Conservation (phyloP, 305 asterid genomes). For the Plantago lanceolata region DNA sequence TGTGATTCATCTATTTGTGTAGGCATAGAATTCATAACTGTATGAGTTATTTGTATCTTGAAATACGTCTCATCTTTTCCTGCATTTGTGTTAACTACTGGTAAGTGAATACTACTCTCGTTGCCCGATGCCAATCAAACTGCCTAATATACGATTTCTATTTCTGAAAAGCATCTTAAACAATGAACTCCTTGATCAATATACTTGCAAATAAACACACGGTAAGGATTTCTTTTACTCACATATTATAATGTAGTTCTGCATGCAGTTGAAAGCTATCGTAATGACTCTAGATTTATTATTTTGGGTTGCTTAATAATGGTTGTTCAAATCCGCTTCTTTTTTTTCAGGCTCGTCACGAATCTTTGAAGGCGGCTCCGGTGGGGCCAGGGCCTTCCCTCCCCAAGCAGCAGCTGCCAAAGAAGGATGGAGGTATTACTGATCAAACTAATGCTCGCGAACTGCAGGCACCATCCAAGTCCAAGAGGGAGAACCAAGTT, state of each 20-base stretch:
- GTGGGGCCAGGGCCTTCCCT: constrained; percentile 44
- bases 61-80: too few species aligned
- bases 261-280: constrained; percentile 3
- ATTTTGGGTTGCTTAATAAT: constrained; percentile 4
- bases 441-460: constrained; percentile 50
- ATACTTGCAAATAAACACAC: not conserved
- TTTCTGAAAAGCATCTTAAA: not conserved
- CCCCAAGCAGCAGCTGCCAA: constrained; percentile 55
- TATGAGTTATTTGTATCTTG: too few species aligned
- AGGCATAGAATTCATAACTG: not conserved
- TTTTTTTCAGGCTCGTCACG: constrained; percentile 44
- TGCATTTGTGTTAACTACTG: not conserved
- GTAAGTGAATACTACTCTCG: not conserved
- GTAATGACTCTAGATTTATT: constrained; percentile 12
- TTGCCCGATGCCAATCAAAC: not conserved
- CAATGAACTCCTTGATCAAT: constrained; percentile 9
- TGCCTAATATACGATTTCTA: not conserved
- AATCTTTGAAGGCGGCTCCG: constrained; percentile 41
- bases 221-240: not conserved
- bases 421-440: constrained; percentile 41
- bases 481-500: constrained; percentile 55
- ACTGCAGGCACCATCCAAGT: constrained; percentile 37
- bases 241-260: constrained; percentile 4
- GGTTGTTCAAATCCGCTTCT: constrained; percentile 5
- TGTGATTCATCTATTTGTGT: not conserved